Conservation (phyloP, 1,284 basidiomycete genomes). For the Sutorius eximius region DNA sequence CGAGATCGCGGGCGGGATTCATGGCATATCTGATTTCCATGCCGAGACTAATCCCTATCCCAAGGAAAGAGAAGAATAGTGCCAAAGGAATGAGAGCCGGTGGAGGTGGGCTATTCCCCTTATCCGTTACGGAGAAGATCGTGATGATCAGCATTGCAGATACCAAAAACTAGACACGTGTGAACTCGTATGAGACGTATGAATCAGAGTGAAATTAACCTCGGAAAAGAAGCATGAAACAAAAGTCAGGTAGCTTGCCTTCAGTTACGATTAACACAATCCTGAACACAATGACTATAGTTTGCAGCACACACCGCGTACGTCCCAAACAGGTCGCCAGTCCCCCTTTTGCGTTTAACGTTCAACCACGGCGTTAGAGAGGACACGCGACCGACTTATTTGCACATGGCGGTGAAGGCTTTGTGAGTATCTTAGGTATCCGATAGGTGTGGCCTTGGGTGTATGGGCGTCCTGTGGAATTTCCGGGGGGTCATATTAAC, state of each 20-base stretch:
- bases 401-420: no score
- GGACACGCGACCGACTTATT: no score
- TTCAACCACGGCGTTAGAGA: no score
- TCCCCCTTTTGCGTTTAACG: no score
- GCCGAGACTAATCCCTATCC: slow-evolving; percentile 53
- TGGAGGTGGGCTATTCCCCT: slow-evolving; percentile 47
- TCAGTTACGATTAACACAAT: slow-evolving; percentile 14
- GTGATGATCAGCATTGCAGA: slow-evolving; percentile 55
- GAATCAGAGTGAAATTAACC: slow-evolving; percentile 24
- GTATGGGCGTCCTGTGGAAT: slow-evolving; percentile 66
- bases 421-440: slow-evolving; percentile 8
- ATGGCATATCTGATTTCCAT: slow-evolving; percentile 61
- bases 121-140: slow-evolving; percentile 46
- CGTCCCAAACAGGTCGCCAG: slow-evolving; percentile 70
- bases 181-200: slow-evolving; percentile 2
- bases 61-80: slow-evolving; percentile 56
- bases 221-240: slow-evolving; percentile 64
- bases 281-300: background rate
- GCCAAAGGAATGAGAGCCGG: slow-evolving; percentile 52
- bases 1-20: slow-evolving; percentile 66
- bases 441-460: slow-evolving; percentile 53
- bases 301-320: slow-evolving; percentile 52
- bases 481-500: slow-evolving; percentile 78
- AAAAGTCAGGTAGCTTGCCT: slow-evolving; percentile 60
- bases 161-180: slow-evolving; percentile 48